Evolutionary conservation across 148 eudicot genomes (phyloP).

Genomic region (Silene conica): DNA sequence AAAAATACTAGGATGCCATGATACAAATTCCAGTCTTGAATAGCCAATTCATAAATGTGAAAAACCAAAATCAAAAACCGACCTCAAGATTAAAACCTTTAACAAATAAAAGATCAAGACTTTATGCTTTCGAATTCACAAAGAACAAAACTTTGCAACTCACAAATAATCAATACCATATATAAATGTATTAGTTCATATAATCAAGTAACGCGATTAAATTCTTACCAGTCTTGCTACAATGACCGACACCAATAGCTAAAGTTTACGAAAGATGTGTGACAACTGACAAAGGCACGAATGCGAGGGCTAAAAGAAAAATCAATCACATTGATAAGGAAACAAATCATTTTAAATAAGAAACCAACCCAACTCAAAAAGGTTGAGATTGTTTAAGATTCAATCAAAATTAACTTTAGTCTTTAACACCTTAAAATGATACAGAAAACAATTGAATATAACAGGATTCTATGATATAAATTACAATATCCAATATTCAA

Average conservation of each 20-base stretch:
- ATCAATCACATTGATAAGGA: neutral
- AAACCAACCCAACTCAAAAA: conserved; percentile 11
- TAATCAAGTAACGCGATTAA: neutral
- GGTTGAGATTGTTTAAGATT: neutral
- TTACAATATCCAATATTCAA: neutral
- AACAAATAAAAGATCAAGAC: neutral
- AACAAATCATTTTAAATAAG: neutral
- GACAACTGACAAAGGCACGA: neutral
- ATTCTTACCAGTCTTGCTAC: neutral
- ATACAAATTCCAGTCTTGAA: neutral
- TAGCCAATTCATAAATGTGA: too few relatives aligned
- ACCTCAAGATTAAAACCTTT: too few relatives aligned
- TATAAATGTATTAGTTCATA: too few relatives aligned
- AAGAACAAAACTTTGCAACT: neutral
- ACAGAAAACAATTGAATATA: neutral
- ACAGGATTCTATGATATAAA: neutral
- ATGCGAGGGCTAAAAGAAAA: neutral
- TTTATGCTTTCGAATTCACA: neutral
- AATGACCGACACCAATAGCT: neutral
- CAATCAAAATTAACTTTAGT: too few relatives aligned
- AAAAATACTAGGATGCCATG: neutral
- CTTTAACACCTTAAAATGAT: neutral
- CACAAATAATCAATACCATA: neutral
- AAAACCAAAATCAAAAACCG: too few relatives aligned
- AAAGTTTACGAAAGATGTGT: neutral